Conservation (phyloP, 805 yeast genomes). For the Maudiozyma serrabonitensis region DNA sequence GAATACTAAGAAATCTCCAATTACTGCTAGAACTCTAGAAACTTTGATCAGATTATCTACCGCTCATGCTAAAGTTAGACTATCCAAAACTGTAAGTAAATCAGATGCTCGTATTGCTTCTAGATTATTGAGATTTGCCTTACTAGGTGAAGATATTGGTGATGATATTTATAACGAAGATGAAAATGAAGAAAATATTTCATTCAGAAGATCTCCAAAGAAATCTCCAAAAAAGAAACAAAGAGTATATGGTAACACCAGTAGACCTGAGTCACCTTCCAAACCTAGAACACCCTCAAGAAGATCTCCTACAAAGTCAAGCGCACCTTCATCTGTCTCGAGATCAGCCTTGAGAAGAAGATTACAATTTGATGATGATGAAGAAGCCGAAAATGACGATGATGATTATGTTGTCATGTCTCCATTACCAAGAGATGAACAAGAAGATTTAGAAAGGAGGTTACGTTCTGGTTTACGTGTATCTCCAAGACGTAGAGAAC, state of each 20-base stretch:
- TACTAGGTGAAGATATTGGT: conserved; percentile 41
- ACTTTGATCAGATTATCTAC: conserved; percentile 89
- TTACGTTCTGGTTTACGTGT: conserved; percentile 22
- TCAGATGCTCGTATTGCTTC: conserved; percentile 83
- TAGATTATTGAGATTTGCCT: conserved; percentile 70
- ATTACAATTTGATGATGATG: conserved; percentile 24
- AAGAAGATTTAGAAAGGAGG: conserved; percentile 24
- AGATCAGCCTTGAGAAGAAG: conserved; percentile 12
- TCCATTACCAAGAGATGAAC: conserved; percentile 25
- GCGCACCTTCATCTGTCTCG: background rate
- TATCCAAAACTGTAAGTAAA: conserved; percentile 62
- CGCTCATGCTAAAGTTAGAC: conserved; percentile 93
- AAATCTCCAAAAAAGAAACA: conserved; percentile 29
- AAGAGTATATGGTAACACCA: conserved; percentile 10
- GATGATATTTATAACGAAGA: conserved; percentile 16
- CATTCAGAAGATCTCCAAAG: conserved; percentile 18
- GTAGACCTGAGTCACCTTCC: conserved; percentile 12
- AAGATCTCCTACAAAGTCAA: conserved; percentile 4
- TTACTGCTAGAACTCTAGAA: conserved; percentile 96
- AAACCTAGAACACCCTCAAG: conserved; percentile 11
- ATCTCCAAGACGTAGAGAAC: conserved; percentile 23
- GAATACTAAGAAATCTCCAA: conserved; percentile 78
- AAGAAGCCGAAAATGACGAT: conserved; percentile 26
- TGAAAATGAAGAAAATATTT: conserved; percentile 10
- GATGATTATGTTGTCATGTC: conserved; percentile 14